These are phyloP conservation scores for Beauveria rudraprayagi DNA, from an alignment of 2,329 filamentous ascomycete genomes.

Conservation along the genomic window DNA sequence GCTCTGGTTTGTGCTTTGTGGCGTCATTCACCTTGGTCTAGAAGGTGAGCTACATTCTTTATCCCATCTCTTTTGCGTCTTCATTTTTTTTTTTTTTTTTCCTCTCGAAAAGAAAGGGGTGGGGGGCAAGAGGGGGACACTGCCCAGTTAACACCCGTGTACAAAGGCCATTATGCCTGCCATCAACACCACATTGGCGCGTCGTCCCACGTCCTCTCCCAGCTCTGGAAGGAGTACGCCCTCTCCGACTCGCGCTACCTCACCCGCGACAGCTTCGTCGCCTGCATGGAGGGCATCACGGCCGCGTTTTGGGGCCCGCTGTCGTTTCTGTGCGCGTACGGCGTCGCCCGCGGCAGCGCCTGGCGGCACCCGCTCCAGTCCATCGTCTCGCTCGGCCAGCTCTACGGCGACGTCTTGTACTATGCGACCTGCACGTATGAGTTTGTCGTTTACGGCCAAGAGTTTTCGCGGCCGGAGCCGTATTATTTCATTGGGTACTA, in stretches of 20 bases:
- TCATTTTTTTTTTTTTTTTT: no score
- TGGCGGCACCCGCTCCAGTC: conserved; percentile 34
- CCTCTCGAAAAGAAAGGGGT: background rate
- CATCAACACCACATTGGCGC: conserved; percentile 27
- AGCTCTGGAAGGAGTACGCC: conserved; percentile 44
- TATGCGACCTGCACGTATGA: conserved; percentile 33
- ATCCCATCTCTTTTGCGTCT: no score
- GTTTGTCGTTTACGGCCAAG: conserved; percentile 20
- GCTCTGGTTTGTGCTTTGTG: conserved; percentile 66
- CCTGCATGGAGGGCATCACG: conserved; percentile 40
- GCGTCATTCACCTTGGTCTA: conserved; percentile 28
- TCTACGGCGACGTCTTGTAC: conserved; percentile 40
- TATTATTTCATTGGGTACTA: conserved; percentile 40
- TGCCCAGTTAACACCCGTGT: background rate
- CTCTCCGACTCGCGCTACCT: conserved; percentile 41
- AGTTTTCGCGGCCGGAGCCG: conserved; percentile 34
- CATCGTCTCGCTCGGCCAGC: conserved; percentile 28
- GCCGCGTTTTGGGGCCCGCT: conserved; percentile 39
- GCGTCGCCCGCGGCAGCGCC: conserved; percentile 28
- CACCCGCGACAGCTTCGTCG: conserved; percentile 34
- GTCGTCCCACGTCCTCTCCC: conserved; percentile 29
- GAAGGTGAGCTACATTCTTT: conserved; percentile 18
- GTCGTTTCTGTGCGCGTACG: conserved; percentile 31
- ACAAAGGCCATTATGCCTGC: conserved; percentile 35
- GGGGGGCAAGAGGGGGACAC: background rate